Evolutionary conservation across 169 alveolate genomes (phyloP), one percentile per base, ranked within the genome.

Genomic region (Ichthyophthirius multifiliis): DNA sequence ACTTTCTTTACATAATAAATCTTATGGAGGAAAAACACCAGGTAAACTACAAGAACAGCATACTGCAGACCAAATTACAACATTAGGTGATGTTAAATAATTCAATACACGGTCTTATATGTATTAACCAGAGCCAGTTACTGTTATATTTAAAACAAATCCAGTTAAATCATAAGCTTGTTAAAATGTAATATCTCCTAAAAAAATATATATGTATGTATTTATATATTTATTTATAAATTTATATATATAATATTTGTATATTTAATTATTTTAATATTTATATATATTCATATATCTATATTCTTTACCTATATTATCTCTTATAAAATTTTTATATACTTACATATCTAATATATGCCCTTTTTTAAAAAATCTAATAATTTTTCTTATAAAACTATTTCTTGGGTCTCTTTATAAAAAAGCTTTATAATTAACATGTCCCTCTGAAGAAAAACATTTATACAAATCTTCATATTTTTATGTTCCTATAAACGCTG

Each of bases 61-160:
- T 31, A 76, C 92, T 23, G 95, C 95, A 30, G 91, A 74, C 88
- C 90, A 85, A 35, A 91, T 84, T 0, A 86, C 55, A 1, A 91
- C 93, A 82, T 85, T 75, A 13, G 95, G 95, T 9, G 95, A 67
- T 3, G 95, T 91, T 5, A 91, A 75, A 75, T 91, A 91, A 45
- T 91, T 91, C 7, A 91, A 55, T 4, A 91, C 85, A 43, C 88
- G 74, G 13, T 73, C 39, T 62, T 85, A 89, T 32, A 74, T 78
- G 20, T 55, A 71, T n/a, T 74, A 76, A 16, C 74, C 67, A 10
- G 39, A 16, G 20, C 76, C 88, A 6, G 91, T 81, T 0, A 88
- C 94, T 15, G 90, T 83, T 15, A 91, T 88, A 65, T 91, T 91
- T 43, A 91, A 75, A 5, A 78, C 82, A 90, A 92, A 84, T 35